Conservation (phyloP, 108 stramenopile genomes). For the Nitzschia sp. region DNA sequence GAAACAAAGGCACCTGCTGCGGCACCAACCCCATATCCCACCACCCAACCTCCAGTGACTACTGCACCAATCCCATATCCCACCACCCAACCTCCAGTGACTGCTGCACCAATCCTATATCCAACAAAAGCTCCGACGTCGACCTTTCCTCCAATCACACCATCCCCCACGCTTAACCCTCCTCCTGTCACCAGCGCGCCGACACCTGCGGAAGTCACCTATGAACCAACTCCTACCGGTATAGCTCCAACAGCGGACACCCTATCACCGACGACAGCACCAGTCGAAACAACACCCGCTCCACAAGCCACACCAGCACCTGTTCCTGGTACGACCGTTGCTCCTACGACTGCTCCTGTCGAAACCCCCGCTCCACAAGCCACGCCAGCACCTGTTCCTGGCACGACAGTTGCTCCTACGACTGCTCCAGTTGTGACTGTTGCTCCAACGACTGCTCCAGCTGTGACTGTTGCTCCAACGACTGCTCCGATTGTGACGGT, state of each 20-base stretch:
- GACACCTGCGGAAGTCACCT: not conserved
- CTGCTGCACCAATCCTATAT: not conserved
- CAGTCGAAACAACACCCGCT: not conserved
- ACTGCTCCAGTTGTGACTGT: not conserved
- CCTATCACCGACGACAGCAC: not conserved
- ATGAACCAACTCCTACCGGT: no score
- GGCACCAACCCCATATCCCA: constrained; percentile 2
- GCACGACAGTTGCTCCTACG: not conserved
- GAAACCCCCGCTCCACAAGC: not conserved
- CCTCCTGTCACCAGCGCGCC: not conserved
- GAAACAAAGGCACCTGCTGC: not conserved
- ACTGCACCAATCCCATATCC: not conserved
- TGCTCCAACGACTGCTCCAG: not conserved
- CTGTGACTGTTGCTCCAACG: not conserved
- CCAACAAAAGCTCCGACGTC: not conserved
- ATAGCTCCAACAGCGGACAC: not conserved
- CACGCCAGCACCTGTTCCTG: not conserved
- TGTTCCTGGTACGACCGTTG: not conserved
- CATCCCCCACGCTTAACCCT: not conserved
- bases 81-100: no score
- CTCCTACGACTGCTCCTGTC: not conserved
- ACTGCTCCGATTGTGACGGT: not conserved
- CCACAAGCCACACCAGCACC: not conserved
- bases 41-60: not conserved
- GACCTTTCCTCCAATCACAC: not conserved